phyloP scores from a whole-genome alignment of 306 rosid genomes.

The Acmispon strigosus region DNA sequence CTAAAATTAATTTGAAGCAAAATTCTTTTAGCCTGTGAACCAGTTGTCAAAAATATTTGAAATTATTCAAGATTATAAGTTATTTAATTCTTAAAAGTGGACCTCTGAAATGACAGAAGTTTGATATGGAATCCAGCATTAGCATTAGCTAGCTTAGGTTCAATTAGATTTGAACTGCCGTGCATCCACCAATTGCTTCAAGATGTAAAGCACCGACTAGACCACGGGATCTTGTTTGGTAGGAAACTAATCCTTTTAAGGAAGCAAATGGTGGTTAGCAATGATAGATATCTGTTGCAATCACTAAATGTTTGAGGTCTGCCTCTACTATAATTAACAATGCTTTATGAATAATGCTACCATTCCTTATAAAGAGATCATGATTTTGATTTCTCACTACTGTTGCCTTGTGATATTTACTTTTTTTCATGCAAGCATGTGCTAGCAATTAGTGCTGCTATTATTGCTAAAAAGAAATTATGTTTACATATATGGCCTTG shows the following conservation, averaged over 20 bases:
- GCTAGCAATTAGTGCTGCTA: constrained; percentile 48
- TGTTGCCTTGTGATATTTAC: constrained; percentile 13
- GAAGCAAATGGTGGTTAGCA: constrained; percentile 61
- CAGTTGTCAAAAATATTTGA: too few species aligned
- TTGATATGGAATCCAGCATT: not conserved
- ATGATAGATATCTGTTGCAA: constrained; percentile 24
- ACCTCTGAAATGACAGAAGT: not conserved
- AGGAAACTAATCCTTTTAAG: constrained; percentile 42
- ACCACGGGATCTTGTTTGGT: constrained; percentile 35
- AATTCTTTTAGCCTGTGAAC: too few species aligned
- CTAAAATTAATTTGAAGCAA: too few species aligned
- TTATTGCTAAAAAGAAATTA: constrained; percentile 29
- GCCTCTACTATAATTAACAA: constrained; percentile 32
- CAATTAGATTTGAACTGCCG: not conserved
- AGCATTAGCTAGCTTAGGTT: not conserved
- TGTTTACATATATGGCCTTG: not conserved
- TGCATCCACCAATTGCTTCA: constrained; percentile 10
- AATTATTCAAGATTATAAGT: not conserved
- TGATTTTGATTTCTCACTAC: constrained; percentile 23
- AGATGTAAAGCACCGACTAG: constrained; percentile 47
- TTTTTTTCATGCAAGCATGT: constrained; percentile 70
- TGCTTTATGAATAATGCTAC: constrained; percentile 20
- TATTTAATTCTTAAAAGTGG: not conserved
- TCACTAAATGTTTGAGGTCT: constrained; percentile 44
- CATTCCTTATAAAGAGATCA: constrained; percentile 33